phyloP scores from a whole-genome alignment of 495 filamentous ascomycete species.

The Gamarada debralockiae region DNA sequence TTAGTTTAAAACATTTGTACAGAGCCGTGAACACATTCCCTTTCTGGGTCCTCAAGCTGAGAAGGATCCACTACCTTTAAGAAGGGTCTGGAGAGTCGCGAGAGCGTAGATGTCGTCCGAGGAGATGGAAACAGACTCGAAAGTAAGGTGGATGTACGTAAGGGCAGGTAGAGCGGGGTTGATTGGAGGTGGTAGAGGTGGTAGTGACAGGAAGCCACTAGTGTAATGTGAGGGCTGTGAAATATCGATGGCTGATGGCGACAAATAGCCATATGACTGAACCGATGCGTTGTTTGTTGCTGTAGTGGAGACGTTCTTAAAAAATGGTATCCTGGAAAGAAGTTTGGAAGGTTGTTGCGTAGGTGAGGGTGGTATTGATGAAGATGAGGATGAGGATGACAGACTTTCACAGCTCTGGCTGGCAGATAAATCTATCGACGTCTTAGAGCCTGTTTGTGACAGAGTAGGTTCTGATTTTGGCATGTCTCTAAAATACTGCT shows the following conservation, averaged over 20 bases:
- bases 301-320: conserved; percentile 83
- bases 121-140: conserved; percentile 89
- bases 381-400: conserved; percentile 41
- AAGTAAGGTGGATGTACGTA: conserved; percentile 90
- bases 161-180: conserved; percentile 78
- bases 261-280: conserved; percentile 32
- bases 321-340: conserved; percentile 83
- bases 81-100: conserved; percentile 92
- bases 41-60: conserved; percentile 97
- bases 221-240: conserved; percentile 78
- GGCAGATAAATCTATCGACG: conserved; percentile 47
- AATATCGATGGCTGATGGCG: conserved; percentile 53
- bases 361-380: conserved; percentile 36
- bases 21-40: conserved; percentile 96
- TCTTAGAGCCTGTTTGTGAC: conserved; percentile 52
- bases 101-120: conserved; percentile 93
- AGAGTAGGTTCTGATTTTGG: conserved; percentile 45
- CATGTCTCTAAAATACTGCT: conserved; percentile 93
- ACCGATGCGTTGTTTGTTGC: conserved; percentile 55
- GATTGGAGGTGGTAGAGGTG: conserved; percentile 67
- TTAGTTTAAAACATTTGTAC: conserved; percentile 97
- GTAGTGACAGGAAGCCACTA: conserved; percentile 84
- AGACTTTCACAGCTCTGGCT: conserved; percentile 26
- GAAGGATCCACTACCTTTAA: conserved; percentile 95
- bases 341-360: conserved; percentile 53